These are phyloP conservation scores for Tuber melanosporum DNA, from an alignment of 495 filamentous ascomycete genomes.

Conservation along the genomic window DNA sequence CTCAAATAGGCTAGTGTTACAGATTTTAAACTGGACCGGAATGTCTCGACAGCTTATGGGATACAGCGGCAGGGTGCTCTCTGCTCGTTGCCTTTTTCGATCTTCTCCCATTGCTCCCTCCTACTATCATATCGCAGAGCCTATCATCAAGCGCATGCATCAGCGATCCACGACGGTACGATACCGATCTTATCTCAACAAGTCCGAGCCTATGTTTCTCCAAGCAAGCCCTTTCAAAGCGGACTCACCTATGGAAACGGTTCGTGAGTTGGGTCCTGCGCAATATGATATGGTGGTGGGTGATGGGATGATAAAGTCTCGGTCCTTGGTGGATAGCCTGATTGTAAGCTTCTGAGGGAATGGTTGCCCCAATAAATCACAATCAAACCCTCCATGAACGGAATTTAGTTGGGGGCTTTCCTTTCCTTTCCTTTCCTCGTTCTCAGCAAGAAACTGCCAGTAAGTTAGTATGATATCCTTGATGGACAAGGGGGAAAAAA, in stretches of 20 bases:
- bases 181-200: slow-evolving; percentile 5
- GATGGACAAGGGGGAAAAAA: background rate
- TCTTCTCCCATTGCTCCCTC: background rate
- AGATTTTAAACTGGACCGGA: no score
- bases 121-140: background rate
- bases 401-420: background rate
- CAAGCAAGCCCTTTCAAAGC: background rate
- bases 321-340: background rate
- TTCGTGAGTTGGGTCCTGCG: background rate
- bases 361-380: background rate
- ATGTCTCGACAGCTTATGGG: no score
- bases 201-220: background rate
- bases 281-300: background rate
- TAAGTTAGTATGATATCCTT: background rate
- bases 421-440: background rate
- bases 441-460: background rate
- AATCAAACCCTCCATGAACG: background rate
- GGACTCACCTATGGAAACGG: background rate
- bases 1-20: no score
- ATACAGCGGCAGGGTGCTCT: background rate
- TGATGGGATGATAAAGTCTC: background rate
- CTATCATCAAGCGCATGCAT: background rate
- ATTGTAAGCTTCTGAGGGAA: background rate
- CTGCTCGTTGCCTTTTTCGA: background rate
- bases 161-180: background rate